Percentiles rank a stretch among this genome's conserved stretches.
Conservation (phyloP, 2,329 filamentous ascomycete genomes). For the Fusarium compactum region DNA sequence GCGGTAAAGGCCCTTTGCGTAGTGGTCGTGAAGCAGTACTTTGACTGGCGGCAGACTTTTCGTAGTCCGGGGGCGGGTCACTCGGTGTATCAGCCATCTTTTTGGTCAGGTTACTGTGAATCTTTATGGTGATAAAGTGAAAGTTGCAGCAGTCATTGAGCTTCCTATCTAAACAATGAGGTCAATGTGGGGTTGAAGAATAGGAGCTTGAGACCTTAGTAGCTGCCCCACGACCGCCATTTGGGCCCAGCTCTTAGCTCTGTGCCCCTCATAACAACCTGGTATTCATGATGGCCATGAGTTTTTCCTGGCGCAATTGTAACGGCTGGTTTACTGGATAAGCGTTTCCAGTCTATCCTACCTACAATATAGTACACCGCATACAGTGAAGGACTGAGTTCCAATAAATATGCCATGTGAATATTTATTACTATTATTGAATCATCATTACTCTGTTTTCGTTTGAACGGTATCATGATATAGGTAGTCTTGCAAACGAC, state of each 20-base stretch:
- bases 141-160: constrained; percentile 25
- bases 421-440: background rate
- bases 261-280: constrained; percentile 31
- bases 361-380: background rate
- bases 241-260: constrained; percentile 32
- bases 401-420: accelerated
- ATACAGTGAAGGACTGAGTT: no score
- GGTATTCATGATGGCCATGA: constrained; percentile 27
- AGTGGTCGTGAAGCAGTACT: constrained; percentile 46
- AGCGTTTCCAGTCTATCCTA: background rate
- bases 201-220: constrained; percentile 39
- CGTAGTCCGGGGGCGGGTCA: constrained; percentile 63
- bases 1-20: constrained; percentile 69
- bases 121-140: constrained; percentile 7
- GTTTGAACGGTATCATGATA: constrained; percentile 29
- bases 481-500: constrained; percentile 2
- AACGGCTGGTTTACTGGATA: background rate
- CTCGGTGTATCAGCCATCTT: constrained; percentile 48
- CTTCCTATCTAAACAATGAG: constrained; percentile 36
- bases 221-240: constrained; percentile 33
- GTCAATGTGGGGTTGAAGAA: constrained; percentile 46
- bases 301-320: background rate
- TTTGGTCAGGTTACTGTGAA: background rate
- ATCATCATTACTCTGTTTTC: constrained; percentile 6
- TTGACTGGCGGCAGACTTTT: constrained; percentile 56